phyloP scores from a whole-genome alignment of 768 basidiomycete genomes.

The Boletus eberwhitei region DNA sequence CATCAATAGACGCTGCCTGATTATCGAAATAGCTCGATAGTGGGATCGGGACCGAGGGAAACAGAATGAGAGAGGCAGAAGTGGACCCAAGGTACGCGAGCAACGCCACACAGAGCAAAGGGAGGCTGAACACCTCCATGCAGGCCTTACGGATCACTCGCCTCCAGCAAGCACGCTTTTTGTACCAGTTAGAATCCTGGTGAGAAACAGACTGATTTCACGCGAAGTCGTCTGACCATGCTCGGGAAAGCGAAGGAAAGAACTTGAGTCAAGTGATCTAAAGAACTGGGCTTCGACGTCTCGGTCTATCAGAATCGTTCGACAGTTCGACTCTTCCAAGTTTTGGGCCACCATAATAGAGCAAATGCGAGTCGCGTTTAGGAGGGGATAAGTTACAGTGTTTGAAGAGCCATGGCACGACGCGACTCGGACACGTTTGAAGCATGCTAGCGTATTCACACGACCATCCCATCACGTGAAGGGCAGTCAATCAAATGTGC shows the following conservation, averaged over 20 bases:
- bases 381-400: background rate
- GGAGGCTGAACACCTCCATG: slow-evolving; percentile 18
- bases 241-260: background rate
- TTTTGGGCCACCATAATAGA: background rate
- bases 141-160: slow-evolving; percentile 5
- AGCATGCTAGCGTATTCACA: too few species aligned
- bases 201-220: background rate
- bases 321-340: too few species aligned
- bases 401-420: too few species aligned
- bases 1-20: slow-evolving; percentile 40
- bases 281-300: background rate
- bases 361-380: background rate
- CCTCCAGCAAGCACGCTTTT: slow-evolving; percentile 4
- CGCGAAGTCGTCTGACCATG: slow-evolving; percentile 11
- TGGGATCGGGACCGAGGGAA: slow-evolving; percentile 32
- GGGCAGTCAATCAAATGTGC: too few species aligned
- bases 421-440: too few species aligned
- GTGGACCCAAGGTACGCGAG: slow-evolving; percentile 14
- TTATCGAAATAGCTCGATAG: slow-evolving; percentile 37
- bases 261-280: background rate
- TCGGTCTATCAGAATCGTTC: background rate
- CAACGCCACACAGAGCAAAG: slow-evolving; percentile 17
- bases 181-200: background rate
- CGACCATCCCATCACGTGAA: too few species aligned
- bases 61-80: slow-evolving; percentile 18